Base-by-base conservation (phyloP, 2,329 filamentous ascomycete species). In the Fusarium stilboides region DNA sequence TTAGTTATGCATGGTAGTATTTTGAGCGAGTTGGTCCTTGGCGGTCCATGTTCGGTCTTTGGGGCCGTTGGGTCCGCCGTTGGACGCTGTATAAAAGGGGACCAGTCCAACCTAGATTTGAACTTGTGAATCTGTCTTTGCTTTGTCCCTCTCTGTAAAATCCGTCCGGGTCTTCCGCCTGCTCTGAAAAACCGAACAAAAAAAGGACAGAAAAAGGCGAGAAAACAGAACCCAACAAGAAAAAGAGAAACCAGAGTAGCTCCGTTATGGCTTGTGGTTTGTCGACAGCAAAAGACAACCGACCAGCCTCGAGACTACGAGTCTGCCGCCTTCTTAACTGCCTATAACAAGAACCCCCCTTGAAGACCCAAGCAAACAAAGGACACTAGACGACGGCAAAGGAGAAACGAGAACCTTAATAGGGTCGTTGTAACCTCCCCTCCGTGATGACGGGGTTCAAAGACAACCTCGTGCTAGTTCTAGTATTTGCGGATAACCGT, bases 301-400 rank as follows among this genome's bases (percentile, higher is more conserved):
- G 69, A 64, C 63, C 70, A 68, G 62, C 65, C 60, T 72, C 66
- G 63, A 70, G 68, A 72, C 68, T 74, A 62, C 67, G 67, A 69
- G 68, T 73, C 66, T 73, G 72, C 72, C 72, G 72, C 44, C 63
- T 73, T 51, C 69, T 74, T 53, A 74, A 74, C 69, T 73, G 70
- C 57, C 68, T 69, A 57, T 74, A 65, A 71, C 43, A 67, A 57
- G 53, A 69, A 58, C 56, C 66, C 66, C 62, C 57, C 14, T 55
- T 34, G 55, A 51, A 40, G 20, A 50, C 28, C 12, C 50, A 46
- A 12, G 17, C 15, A 42, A 19, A 52, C 43, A 52, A 36, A 36
- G 36, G 47, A 47, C 19, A 24, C 15, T 34, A 31, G 28, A 46
- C 20, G 20, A 47, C 36, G 65, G 43, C 47, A 64, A 39, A 51